Evolutionary conservation across 768 basidiomycete genomes (phyloP).

Genomic region (Cyclocybe cylindracea): DNA sequence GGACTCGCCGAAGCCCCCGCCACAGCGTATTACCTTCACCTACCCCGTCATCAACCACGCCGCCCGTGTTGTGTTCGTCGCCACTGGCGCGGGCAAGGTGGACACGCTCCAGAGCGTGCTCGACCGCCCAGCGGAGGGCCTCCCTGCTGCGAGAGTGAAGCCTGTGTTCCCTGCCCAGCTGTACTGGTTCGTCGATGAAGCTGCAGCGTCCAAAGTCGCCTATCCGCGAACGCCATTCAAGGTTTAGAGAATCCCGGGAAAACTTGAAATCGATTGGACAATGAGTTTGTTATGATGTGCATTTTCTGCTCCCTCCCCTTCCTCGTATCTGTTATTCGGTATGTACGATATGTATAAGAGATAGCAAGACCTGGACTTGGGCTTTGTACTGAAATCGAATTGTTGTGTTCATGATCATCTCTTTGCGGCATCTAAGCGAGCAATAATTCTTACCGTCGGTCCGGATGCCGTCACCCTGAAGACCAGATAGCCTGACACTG

Average conservation of each 20-base stretch:
- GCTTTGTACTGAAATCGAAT: too few species aligned
- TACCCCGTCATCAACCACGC: slow-evolving; percentile 91
- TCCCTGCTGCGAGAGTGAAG: slow-evolving; percentile 83
- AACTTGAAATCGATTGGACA: background rate
- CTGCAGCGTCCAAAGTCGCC: slow-evolving; percentile 52
- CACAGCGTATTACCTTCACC: slow-evolving; percentile 84
- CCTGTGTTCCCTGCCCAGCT: slow-evolving; percentile 81
- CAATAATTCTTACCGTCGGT: too few species aligned
- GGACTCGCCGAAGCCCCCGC: slow-evolving; percentile 94
- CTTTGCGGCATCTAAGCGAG: too few species aligned
- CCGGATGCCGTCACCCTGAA: too few species aligned
- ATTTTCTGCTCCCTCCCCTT: background rate
- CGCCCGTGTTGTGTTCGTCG: slow-evolving; percentile 86
- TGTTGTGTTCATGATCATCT: too few species aligned
- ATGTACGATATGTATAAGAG: too few species aligned
- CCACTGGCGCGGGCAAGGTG: slow-evolving; percentile 76
- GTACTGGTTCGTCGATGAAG: slow-evolving; percentile 94
- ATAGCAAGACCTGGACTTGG: too few species aligned
- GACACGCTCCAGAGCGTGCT: slow-evolving; percentile 69
- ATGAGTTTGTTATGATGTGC: too few species aligned
- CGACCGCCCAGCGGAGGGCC: slow-evolving; percentile 74
- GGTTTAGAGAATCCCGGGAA: slow-evolving; percentile 35
- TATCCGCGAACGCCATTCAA: slow-evolving; percentile 61
- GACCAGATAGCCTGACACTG: too few species aligned
- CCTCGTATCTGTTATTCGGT: too few species aligned